Evolutionary conservation across 345 rosid species (phyloP), one percentile per base, ranked within the genome.

Genomic region (Pistacia vera): DNA sequence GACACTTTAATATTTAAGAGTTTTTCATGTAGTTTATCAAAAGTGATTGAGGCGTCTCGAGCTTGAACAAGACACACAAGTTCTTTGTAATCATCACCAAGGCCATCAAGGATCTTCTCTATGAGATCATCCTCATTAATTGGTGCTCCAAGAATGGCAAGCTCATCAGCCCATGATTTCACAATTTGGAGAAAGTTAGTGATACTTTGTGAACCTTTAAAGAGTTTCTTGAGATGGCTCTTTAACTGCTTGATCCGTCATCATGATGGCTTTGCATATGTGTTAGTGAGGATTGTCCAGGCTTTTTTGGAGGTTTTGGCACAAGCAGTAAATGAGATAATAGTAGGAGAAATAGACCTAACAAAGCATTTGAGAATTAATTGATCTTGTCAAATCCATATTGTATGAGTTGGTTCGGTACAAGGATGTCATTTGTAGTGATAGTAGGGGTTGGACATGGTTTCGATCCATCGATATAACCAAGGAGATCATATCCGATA

Each of bases 231-330:
- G 5, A 46, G 51, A 5, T 46, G 51, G 0, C 14, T 20, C 3
- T 75, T 75, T 11, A 67, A 30, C 7, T 74, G 70, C 5, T 67
- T 75, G 8, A 78, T 54, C 0, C 48, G 44, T 0, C 74, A 74
- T 4, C 22, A 5, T 0, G 68, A 14, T 0, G 73, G 64, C 11
- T 49, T 63, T 0, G 54, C 54, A 46, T 68, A 77, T 0, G 79
- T 65, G 1, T 10, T 28, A 0, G 63, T 78, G 0, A 81, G 41
- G 2, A 5, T 48, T 2, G 1, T 13, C 68, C 36, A 60, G 0
- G 65, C 74, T 14, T 68, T 61, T 2, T 5, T 3, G 0, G 73
- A 44, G 0, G 79, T 14, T 17, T 56, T 17, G n/a, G 62, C 62
- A 2, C 60, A 2, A 3, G 60, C 22, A 16, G 1, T 20, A n/a